Conservation (phyloP, 768 basidiomycete species). For the Rhodotorula babjevae region DNA sequence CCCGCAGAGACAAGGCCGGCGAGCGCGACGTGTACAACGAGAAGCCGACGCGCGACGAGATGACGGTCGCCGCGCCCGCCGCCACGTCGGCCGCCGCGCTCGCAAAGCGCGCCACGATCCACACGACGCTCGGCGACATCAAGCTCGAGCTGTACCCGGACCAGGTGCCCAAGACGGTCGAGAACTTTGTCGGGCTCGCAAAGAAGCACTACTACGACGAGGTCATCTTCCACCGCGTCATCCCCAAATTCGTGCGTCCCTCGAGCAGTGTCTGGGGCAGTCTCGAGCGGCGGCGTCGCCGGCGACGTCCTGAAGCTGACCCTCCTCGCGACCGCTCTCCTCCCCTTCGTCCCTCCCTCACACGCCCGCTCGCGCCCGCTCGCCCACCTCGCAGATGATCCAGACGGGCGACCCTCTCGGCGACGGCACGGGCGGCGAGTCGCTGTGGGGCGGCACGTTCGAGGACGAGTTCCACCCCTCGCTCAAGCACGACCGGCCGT, state of each 20-base stretch:
- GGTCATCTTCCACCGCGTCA: slow-evolving; percentile 92
- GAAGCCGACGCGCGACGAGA: slow-evolving; percentile 91
- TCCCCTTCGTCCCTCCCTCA: not conserved
- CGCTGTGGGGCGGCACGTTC: slow-evolving; percentile 84
- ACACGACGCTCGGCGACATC: slow-evolving; percentile 93
- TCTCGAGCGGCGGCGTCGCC: too few relatives aligned
- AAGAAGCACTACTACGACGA: slow-evolving; percentile 86
- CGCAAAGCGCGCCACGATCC: slow-evolving; percentile 78
- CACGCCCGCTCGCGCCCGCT: not conserved
- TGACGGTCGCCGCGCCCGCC: slow-evolving; percentile 66
- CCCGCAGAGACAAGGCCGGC: slow-evolving; percentile 66
- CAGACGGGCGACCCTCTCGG: slow-evolving; percentile 94
- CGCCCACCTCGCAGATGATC: slow-evolving; percentile 67
- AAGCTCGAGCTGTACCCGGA: slow-evolving; percentile 82
- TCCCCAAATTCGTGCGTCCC: slow-evolving; percentile 72
- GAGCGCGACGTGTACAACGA: slow-evolving; percentile 99
- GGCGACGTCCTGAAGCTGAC: too few relatives aligned
- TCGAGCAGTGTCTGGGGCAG: too few relatives aligned
- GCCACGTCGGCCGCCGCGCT: slow-evolving; percentile 53
- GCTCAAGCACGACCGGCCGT: slow-evolving; percentile 86
- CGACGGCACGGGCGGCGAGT: slow-evolving; percentile 85
- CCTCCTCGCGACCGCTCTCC: not conserved
- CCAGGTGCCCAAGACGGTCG: slow-evolving; percentile 88
- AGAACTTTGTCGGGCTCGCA: slow-evolving; percentile 93
- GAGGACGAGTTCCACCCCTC: slow-evolving; percentile 91